phyloP scores from a whole-genome alignment of 2,329 filamentous ascomycete species.

The Paraphoma sp. region DNA sequence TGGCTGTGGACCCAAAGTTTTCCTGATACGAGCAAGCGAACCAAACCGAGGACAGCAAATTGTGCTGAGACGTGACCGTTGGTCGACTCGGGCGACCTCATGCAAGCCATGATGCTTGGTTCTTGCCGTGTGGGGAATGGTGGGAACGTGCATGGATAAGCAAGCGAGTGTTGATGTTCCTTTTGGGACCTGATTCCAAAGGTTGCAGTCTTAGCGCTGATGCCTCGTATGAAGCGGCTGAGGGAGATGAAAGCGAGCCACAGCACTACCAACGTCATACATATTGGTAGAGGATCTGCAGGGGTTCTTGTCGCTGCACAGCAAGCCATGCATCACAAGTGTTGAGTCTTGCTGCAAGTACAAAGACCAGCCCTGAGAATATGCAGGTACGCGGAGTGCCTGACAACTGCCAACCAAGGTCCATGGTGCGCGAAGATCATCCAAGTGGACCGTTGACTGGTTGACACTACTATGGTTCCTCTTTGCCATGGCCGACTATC shows the following conservation, averaged over 20 bases:
- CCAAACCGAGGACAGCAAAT: neutral
- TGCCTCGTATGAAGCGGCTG: constrained; percentile 8
- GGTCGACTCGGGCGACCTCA: neutral
- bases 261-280: constrained; percentile 3
- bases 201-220: constrained; percentile 1
- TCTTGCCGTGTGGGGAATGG: neutral
- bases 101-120: neutral
- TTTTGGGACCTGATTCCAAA: neutral
- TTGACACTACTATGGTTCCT: neutral
- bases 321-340: neutral
- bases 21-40: constrained; percentile 5
- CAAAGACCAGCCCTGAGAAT: neutral
- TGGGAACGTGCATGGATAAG: constrained; percentile 7
- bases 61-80: constrained; percentile 1
- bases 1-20: constrained; percentile 1
- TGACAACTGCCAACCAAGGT: neutral
- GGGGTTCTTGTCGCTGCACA: neutral
- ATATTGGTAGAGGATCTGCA: neutral
- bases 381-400: neutral
- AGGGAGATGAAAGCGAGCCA: constrained; percentile 16
- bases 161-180: neutral
- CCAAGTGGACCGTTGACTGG: neutral
- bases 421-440: neutral
- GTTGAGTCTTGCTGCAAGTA: neutral
- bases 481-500: neutral